Evolutionary conservation across 306 rosid genomes (phyloP), one percentile per base, ranked within the genome.

Genomic region (Cercis canadensis): DNA sequence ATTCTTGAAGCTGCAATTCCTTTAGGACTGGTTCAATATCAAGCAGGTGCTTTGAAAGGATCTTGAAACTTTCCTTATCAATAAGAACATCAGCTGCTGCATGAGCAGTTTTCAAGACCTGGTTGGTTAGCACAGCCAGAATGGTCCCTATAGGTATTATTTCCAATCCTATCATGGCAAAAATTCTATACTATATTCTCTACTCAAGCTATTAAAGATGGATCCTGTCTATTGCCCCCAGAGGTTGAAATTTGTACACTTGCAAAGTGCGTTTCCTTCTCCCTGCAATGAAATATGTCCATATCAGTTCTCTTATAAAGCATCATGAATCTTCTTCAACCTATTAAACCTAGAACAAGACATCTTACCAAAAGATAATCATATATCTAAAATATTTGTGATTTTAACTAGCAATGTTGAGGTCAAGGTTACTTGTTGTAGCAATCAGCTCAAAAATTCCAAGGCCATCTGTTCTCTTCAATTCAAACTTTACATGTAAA

Each of bases 131-230:
- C 79, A 92, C 87, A n/a, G 87, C 81, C 78, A 92, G 71, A 66
- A 92, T 84, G 43, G 96, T 87, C 18, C 97, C 96, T 57, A 92
- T 81, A 8, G 97, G 96, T 55, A 92, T 75, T 64, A 92, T 79
- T 71, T 92, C 96, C 83, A 89, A 76, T 9, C 92, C 85, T 57
- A 67, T 68, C 79, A 74, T 75, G 0, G 5, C 39, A 12, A 59
- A 59, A 61, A 10, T 6, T 33, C 54, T 75, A 49, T 16, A n/a
- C 72, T 39, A 61, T 37, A 69, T 34, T 79, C 74, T 63, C 53
- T 46, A 58, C 52, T 34, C 34, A 39, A 80, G 70, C 43, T 0
- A 11, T 21, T 19, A 47, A 58, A 70, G 8, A 5, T 31, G 14
- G 47, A 62, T 24, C 61, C 52, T 45, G 8, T 70, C 75, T 66